Percentiles rank a stretch among this genome's conserved stretches.
Conservation (phyloP, 257 asterid genomes). For the Salvia rosmarinus region DNA sequence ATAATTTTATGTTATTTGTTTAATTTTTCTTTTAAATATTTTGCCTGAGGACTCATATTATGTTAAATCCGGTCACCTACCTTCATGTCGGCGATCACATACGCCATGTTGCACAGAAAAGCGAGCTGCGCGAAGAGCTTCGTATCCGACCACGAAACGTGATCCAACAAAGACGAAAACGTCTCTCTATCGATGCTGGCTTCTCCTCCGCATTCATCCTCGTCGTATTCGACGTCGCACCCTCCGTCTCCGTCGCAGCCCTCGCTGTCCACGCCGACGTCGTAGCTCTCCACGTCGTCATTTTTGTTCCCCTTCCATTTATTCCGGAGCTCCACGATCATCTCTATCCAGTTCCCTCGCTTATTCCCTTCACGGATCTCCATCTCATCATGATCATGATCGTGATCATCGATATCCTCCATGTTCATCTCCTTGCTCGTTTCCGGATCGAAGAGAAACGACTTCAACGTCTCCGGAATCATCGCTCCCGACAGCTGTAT, state of each 20-base stretch:
- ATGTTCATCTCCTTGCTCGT: constrained; percentile 30
- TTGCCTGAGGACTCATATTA: no score
- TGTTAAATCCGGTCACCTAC: constrained; percentile 28
- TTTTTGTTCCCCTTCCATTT: constrained; percentile 58
- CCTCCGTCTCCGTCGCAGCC: constrained; percentile 45
- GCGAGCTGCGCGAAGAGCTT: constrained; percentile 72
- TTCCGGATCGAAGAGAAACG: constrained; percentile 51
- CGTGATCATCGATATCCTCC: constrained; percentile 18
- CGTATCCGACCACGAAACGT: constrained; percentile 72
- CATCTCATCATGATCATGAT: constrained; percentile 24
- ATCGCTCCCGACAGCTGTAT: constrained; percentile 51
- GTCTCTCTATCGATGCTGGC: constrained; percentile 43
- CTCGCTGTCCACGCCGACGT: constrained; percentile 32
- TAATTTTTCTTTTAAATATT: no score
- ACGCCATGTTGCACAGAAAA: constrained; percentile 88
- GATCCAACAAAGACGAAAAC: constrained; percentile 53
- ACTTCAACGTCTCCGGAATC: constrained; percentile 53
- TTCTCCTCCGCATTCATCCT: constrained; percentile 12
- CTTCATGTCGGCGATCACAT: constrained; percentile 77
- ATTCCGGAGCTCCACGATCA: constrained; percentile 59
- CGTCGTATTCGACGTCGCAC: constrained; percentile 58
- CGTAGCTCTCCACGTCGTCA: constrained; percentile 30
- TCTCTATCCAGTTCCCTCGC: constrained; percentile 69
- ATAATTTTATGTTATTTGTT: no score
- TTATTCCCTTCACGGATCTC: constrained; percentile 40